These are phyloP conservation scores for Penicillium arizonense DNA, from an alignment of 495 filamentous ascomycete genomes.

Conservation along the genomic window DNA sequence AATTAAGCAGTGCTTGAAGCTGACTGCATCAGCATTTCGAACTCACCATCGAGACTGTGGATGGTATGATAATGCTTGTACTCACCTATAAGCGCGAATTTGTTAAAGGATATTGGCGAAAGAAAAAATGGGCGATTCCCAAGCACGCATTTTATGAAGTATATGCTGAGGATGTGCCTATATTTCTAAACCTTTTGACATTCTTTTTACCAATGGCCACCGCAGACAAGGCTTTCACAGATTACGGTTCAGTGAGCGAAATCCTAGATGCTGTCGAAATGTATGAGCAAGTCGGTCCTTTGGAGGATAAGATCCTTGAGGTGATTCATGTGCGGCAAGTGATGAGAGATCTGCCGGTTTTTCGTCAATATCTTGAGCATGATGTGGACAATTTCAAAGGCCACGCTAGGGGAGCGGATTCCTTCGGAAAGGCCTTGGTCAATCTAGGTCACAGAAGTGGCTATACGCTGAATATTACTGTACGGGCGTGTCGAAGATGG, in stretches of 20 bases:
- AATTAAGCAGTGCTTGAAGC: background rate
- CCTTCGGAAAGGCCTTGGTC: slow-evolving; percentile 11
- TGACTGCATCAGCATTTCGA: slow-evolving; percentile 11
- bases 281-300: background rate
- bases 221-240: slow-evolving; percentile 7
- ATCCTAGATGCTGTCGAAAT: slow-evolving; percentile 6
- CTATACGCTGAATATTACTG: slow-evolving; percentile 10
- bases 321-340: slow-evolving; percentile 6
- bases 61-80: slow-evolving; percentile 8
- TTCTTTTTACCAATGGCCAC: slow-evolving; percentile 13
- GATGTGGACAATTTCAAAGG: background rate
- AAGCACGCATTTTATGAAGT: slow-evolving; percentile 12
- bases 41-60: slow-evolving; percentile 12
- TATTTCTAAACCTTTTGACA: slow-evolving; percentile 13
- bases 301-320: slow-evolving; percentile 2
- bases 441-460: slow-evolving; percentile 10
- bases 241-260: slow-evolving; percentile 7
- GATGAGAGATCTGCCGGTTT: slow-evolving; percentile 5
- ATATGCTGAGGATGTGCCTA: slow-evolving; percentile 11
- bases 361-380: slow-evolving; percentile 5
- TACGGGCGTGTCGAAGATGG: slow-evolving; percentile 13
- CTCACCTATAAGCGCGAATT: slow-evolving; percentile 10
- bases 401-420: slow-evolving; percentile 10
- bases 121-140: slow-evolving; percentile 9
- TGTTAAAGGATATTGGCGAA: slow-evolving; percentile 10